These are phyloP conservation scores for Prinsepia uniflora DNA, from an alignment of 306 rosid genomes.

Conservation along the genomic window DNA sequence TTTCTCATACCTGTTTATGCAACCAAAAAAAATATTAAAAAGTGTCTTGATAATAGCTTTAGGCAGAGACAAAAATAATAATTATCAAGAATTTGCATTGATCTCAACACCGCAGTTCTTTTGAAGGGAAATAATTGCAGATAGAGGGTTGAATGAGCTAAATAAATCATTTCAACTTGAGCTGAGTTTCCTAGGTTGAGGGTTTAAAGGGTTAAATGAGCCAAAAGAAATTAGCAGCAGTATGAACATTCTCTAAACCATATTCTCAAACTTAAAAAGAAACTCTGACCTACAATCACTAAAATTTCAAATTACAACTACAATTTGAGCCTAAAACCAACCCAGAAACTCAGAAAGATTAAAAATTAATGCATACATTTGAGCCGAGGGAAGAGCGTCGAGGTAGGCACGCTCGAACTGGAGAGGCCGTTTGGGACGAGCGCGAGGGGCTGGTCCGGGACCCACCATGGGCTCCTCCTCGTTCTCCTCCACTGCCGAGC, in stretches of 20 bases:
- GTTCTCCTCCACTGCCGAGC: conserved; percentile 21
- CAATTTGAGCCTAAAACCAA: neutral
- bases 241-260: neutral
- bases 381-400: conserved; percentile 81
- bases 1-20: conserved; percentile 78
- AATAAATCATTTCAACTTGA: neutral
- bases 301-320: neutral
- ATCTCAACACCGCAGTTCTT: neutral
- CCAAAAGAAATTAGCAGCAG: neutral
- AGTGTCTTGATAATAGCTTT: neutral
- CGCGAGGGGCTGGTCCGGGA: conserved; percentile 79
- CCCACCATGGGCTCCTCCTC: conserved; percentile 58
- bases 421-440: conserved; percentile 86
- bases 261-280: neutral
- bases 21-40: neutral
- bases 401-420: conserved; percentile 97
- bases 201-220: neutral
- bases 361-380: conserved; percentile 41
- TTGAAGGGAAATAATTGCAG: neutral
- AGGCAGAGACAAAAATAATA: neutral
- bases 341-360: neutral
- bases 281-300: neutral
- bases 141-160: neutral
- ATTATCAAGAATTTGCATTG: neutral
- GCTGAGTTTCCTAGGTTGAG: neutral